A percentile compares a stretch with the other conserved stretches of the same genome.
These are phyloP conservation scores for Enterospora canceri DNA, from an alignment of 371 early-diverging fungal genomes.

Conservation along the genomic window DNA sequence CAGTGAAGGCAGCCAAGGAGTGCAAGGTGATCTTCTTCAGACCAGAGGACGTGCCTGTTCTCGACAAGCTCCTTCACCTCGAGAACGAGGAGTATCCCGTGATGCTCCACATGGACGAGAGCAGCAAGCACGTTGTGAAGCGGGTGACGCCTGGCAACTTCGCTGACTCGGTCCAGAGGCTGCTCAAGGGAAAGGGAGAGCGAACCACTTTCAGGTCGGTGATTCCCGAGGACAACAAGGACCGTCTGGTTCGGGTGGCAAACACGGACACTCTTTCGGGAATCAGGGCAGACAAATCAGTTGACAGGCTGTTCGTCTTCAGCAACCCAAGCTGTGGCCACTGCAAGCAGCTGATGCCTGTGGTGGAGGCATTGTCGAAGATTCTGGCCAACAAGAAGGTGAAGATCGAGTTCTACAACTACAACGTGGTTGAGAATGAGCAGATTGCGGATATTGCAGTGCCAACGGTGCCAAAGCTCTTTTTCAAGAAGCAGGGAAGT, in stretches of 20 bases:
- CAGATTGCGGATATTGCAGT: conserved; percentile 21
- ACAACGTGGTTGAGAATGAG: conserved; percentile 39
- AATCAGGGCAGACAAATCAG: conserved; percentile 1
- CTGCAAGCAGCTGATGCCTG: conserved; percentile 36
- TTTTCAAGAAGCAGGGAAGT: conserved; percentile 23
- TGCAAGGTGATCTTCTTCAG: conserved; percentile 30
- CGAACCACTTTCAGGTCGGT: conserved; percentile 10
- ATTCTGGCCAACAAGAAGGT: background rate
- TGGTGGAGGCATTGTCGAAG: conserved; percentile 21
- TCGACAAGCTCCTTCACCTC: conserved; percentile 14
- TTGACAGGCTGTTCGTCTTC: conserved; percentile 40
- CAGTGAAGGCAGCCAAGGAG: conserved; percentile 9
- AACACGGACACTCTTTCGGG: conserved; percentile 17
- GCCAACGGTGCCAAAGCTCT: conserved; percentile 30
- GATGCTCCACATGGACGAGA: conserved; percentile 17
- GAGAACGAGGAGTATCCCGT: conserved; percentile 35
- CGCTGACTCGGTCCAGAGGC: conserved; percentile 11
- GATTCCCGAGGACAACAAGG: conserved; percentile 36
- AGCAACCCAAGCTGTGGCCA: conserved; percentile 27
- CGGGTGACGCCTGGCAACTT: conserved; percentile 17
- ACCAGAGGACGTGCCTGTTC: conserved; percentile 1
- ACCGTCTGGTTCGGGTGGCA: conserved; percentile 25
- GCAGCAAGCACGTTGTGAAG: conserved; percentile 27
- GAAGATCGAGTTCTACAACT: conserved; percentile 25
- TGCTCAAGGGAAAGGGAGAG: conserved; percentile 10